Conservation (phyloP, 1,139 yeast species). For the Kodamaea ohmeri region DNA sequence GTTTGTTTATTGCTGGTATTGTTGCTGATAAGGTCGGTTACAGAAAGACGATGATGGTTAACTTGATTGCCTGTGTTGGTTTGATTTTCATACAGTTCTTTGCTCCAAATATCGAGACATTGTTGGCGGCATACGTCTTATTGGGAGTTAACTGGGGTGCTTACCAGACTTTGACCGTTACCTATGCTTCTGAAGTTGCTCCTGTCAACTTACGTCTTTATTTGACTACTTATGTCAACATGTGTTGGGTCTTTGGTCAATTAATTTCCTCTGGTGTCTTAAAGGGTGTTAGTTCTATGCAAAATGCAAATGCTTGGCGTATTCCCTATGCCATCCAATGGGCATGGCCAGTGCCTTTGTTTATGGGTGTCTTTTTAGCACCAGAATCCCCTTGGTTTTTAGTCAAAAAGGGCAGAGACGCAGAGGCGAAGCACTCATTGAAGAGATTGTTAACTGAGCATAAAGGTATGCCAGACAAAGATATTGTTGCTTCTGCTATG, state of each 20-base stretch:
- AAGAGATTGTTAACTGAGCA: conserved; percentile 34
- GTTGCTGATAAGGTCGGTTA: conserved; percentile 48
- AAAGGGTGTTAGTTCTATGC: conserved; percentile 28
- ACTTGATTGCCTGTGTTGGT: conserved; percentile 32
- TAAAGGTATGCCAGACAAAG: conserved; percentile 29
- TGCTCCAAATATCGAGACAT: conserved; percentile 38
- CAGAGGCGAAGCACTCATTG: conserved; percentile 36
- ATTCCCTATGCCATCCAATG: conserved; percentile 56
- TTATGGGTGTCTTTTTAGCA: conserved; percentile 36
- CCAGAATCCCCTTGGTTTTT: conserved; percentile 48
- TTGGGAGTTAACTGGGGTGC: conserved; percentile 55
- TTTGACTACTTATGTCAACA: conserved; percentile 46
- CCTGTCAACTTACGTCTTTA: conserved; percentile 48
- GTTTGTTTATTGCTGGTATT: conserved; percentile 43
- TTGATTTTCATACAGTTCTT: conserved; percentile 51
- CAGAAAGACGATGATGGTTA: conserved; percentile 40
- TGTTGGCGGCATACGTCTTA: conserved; percentile 45
- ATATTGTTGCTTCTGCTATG: conserved; percentile 38
- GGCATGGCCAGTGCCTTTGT: conserved; percentile 57
- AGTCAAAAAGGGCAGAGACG: conserved; percentile 33
- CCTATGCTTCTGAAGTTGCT: conserved; percentile 53
- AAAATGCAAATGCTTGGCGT: conserved; percentile 33
- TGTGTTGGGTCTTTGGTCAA: conserved; percentile 53
- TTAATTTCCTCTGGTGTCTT: conserved; percentile 47
- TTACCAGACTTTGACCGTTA: conserved; percentile 46